Percentiles rank a stretch among this genome's conserved stretches.
Evolutionary conservation across 2,329 filamentous ascomycete genomes (phyloP).

Genomic region (Helotiales sp.): DNA sequence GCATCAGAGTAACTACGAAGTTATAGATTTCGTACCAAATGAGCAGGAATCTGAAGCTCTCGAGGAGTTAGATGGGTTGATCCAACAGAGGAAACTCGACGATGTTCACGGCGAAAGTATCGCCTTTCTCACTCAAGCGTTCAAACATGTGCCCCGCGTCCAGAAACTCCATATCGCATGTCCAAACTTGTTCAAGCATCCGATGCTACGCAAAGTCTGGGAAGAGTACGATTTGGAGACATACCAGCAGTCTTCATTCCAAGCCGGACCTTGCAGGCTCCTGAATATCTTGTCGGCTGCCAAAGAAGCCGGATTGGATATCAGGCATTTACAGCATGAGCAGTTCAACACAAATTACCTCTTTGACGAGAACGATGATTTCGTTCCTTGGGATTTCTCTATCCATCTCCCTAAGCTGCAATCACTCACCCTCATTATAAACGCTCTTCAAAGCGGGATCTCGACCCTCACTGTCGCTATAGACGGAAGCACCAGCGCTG

Average conservation of each 20-base stretch:
- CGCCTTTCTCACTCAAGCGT: slow-evolving; percentile 4
- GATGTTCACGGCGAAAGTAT: neutral
- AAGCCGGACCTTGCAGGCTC: neutral
- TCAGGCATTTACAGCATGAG: slow-evolving; percentile 21
- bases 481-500: neutral
- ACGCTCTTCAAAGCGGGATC: neutral
- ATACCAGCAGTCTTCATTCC: neutral
- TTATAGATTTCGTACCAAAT: slow-evolving; percentile 24
- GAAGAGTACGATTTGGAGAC: slow-evolving; percentile 29
- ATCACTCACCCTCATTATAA: slow-evolving; percentile 17
- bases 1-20: slow-evolving; percentile 14
- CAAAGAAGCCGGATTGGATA: slow-evolving; percentile 11
- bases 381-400: neutral
- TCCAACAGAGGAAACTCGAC: slow-evolving; percentile 16
- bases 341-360: slow-evolving; percentile 15
- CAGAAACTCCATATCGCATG: slow-evolving; percentile 16
- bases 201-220: slow-evolving; percentile 28
- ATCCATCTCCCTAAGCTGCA: neutral
- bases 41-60: slow-evolving; percentile 22
- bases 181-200: slow-evolving; percentile 24
- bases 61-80: slow-evolving; percentile 26
- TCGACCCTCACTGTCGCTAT: neutral
- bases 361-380: neutral
- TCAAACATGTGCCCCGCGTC: slow-evolving; percentile 18
- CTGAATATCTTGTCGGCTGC: slow-evolving; percentile 13